Evolutionary conservation across 2,329 filamentous ascomycete genomes (phyloP).

Genomic region (Colletotrichum karsti): DNA sequence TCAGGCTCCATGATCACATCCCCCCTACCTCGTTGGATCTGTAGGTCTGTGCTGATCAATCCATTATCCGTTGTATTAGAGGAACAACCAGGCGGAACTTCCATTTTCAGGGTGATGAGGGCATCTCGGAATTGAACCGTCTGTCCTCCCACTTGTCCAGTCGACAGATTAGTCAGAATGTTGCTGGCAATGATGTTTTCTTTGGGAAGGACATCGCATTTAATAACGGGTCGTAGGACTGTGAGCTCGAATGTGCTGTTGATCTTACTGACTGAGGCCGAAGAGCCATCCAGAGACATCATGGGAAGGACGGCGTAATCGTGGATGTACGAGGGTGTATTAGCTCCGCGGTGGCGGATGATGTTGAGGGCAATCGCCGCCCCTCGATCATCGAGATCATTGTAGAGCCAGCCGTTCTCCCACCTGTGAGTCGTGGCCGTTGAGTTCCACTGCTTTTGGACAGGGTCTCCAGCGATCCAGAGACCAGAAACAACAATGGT

Average conservation of each 20-base stretch:
- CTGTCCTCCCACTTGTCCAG: too few relatives aligned
- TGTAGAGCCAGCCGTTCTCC: neutral
- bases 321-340: neutral
- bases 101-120: neutral
- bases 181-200: neutral
- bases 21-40: too few relatives aligned
- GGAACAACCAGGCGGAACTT: neutral
- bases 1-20: too few relatives aligned
- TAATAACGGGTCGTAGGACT: neutral
- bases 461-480: neutral
- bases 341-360: neutral
- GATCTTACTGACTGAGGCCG: neutral
- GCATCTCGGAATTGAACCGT: too few relatives aligned
- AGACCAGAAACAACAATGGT: neutral
- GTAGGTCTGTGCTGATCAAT: too few relatives aligned
- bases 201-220: neutral
- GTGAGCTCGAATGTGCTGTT: neutral
- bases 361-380: neutral
- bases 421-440: neutral
- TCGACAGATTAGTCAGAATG: too few relatives aligned
- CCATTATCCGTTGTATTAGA: neutral
- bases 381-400: neutral
- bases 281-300: neutral
- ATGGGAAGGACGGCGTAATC: neutral
- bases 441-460: neutral